phyloP scores from a whole-genome alignment of 805 yeast genomes.

The Candida oleophila region DNA sequence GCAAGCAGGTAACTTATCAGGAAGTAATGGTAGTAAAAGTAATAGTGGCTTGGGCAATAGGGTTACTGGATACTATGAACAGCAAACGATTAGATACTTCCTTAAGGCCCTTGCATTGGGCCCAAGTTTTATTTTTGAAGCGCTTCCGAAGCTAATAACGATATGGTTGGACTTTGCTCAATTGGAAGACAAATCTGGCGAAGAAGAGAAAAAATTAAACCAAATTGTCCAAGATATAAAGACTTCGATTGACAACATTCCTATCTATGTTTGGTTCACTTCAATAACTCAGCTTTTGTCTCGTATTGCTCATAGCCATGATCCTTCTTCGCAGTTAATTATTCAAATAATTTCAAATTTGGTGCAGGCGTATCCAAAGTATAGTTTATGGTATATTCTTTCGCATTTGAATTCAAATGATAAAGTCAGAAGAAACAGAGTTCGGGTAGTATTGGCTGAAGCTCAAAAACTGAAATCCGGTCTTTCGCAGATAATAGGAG shows the following conservation, averaged over 20 bases:
- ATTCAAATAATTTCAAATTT: slow-evolving; percentile 57
- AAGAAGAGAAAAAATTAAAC: slow-evolving; percentile 36
- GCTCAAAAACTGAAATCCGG: slow-evolving; percentile 1
- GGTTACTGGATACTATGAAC: slow-evolving; percentile 49
- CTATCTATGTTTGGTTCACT: slow-evolving; percentile 64
- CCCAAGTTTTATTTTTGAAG: slow-evolving; percentile 69
- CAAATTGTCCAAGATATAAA: slow-evolving; percentile 50
- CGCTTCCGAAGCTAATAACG: slow-evolving; percentile 85
- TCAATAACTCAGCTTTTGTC: slow-evolving; percentile 86
- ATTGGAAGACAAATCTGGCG: slow-evolving; percentile 18
- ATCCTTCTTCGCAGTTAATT: slow-evolving; percentile 54
- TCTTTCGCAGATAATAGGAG: slow-evolving; percentile 11
- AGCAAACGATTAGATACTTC: slow-evolving; percentile 54
- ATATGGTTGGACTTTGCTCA: slow-evolving; percentile 83
- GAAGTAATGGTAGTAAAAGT: neutral
- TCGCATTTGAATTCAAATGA: slow-evolving; percentile 65
- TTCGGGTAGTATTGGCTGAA: slow-evolving; percentile 9
- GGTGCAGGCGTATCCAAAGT: slow-evolving; percentile 68
- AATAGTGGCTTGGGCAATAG: slow-evolving; percentile 7
- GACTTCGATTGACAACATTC: slow-evolving; percentile 47
- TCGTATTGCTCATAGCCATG: slow-evolving; percentile 65
- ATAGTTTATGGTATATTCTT: slow-evolving; percentile 81
- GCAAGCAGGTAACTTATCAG: slow-evolving; percentile 32
- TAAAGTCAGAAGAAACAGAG: slow-evolving; percentile 24
- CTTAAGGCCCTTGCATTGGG: slow-evolving; percentile 61